phyloP scores from a whole-genome alignment of 2,329 filamentous ascomycete genomes.

The Botrytis paeoniae region DNA sequence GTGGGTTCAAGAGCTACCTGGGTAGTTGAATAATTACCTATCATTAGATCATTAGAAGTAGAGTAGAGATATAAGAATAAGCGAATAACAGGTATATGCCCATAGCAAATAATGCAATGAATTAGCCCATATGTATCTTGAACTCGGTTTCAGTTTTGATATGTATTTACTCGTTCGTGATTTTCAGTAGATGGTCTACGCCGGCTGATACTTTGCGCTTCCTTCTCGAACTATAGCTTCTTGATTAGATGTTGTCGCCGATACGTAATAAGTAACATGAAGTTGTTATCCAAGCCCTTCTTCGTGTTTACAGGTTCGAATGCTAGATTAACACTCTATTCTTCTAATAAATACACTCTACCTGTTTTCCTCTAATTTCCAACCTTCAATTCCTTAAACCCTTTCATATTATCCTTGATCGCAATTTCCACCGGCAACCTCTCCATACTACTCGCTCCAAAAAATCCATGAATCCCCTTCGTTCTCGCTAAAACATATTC shows the following conservation, averaged over 20 bases:
- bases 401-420: slow-evolving; percentile 55
- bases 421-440: slow-evolving; percentile 64
- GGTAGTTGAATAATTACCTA: background rate
- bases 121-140: background rate
- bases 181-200: background rate
- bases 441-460: slow-evolving; percentile 69
- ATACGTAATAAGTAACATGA: background rate
- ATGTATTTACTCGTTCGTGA: background rate
- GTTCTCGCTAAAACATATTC: slow-evolving; percentile 59
- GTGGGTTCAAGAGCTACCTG: background rate
- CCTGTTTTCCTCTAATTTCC: background rate
- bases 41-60: background rate
- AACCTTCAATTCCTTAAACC: slow-evolving; percentile 45
- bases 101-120: background rate
- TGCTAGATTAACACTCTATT: background rate
- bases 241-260: background rate
- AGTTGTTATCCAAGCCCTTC: background rate
- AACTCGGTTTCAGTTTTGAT: background rate
- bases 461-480: slow-evolving; percentile 67
- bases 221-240: background rate
- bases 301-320: background rate
- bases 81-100: background rate
- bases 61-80: background rate
- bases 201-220: background rate
- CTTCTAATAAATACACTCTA: background rate